Percentiles rank a stretch among this genome's conserved stretches.
Evolutionary conservation across 768 basidiomycete genomes (phyloP).

Genomic region (Pulveroboletus ravenelii): DNA sequence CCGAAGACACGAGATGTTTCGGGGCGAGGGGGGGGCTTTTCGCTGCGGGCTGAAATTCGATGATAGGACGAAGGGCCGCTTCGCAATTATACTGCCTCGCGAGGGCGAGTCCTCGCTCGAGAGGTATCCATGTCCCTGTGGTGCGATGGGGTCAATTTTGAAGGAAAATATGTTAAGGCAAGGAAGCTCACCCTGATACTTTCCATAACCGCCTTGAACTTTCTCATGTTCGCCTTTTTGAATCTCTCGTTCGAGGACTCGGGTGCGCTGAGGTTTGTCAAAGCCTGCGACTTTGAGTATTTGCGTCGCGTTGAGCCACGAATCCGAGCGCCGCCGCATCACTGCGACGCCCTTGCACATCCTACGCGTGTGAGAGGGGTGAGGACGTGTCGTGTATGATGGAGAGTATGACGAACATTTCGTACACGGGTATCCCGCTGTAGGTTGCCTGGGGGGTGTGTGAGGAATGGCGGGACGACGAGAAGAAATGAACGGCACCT

Average conservation of each 20-base stretch:
- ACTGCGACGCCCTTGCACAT: constrained; percentile 95
- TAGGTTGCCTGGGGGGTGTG: constrained; percentile 68
- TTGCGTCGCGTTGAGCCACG: constrained; percentile 98
- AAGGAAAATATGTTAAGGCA: neutral
- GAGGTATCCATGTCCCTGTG: constrained; percentile 96
- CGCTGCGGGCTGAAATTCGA: constrained; percentile 86
- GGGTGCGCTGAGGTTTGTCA: constrained; percentile 96
- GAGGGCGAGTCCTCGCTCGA: constrained; percentile 80
- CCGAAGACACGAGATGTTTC: constrained; percentile 81
- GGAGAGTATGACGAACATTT: constrained; percentile 62
- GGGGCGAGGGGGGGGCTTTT: constrained; percentile 94
- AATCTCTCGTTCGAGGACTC: constrained; percentile 95
- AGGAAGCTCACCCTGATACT: constrained; percentile 85
- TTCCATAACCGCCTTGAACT: constrained; percentile 98
- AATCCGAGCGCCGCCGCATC: constrained; percentile 94
- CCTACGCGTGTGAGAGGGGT: constrained; percentile 50
- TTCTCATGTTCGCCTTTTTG: constrained; percentile 99
- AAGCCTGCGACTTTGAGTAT: constrained; percentile 99
- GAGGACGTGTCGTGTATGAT: constrained; percentile 33
- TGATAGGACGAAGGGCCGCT: constrained; percentile 78
- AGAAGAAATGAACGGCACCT: constrained; percentile 41
- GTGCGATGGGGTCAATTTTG: neutral
- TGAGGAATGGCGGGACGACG: constrained; percentile 1
- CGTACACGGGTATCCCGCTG: constrained; percentile 89
- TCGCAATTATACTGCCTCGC: constrained; percentile 95